Base-by-base conservation (phyloP, 371 early-diverging fungal species). In the Mucor lusitanicus region DNA sequence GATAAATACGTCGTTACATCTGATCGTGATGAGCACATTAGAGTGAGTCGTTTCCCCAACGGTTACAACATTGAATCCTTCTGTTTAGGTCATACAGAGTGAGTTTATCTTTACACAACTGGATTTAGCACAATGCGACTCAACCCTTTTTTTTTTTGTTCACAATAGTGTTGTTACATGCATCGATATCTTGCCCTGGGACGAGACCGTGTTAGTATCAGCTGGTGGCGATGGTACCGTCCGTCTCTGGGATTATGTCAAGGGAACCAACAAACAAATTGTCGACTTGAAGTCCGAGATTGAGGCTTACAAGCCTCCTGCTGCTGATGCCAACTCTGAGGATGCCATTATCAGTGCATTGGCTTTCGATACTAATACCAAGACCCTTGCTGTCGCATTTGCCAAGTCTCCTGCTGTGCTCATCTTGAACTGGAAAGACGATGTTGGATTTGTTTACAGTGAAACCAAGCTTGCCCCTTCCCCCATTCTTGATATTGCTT, bases 21-120 rank as follows among this genome's bases (percentile, higher is more conserved):
- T 64, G 99, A 99, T 78, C 93, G 99, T 44, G 99, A 99, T 80
- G 97, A 98, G 66, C 96, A 99, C 74, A 89, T 99, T 64, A 89
- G 99, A 23, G 88, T 97, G 42, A 93, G 94, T 66, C 83, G 81
- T 46, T 97, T 89, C 75, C 98, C 98, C 15, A 91, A 92, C 63
- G 86, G 92, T 0, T 94, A 93, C 71, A 94, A 91, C 71, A 95
- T 99, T 70, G 88, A 94, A 64, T 74, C 87, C 3, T 97, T 90
- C 77, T 94, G 95, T 58, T 79, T 99, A 25, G 97, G 96, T n/a
- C 98, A 99, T 75, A 91, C 85, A 7, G 89, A 90, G 89, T 97
- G 87, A 71, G 80, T 55, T 11, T 28, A 6, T 55, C 39, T 32
- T n/a, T 15, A 33, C 42, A 39, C 27, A 46, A 21, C 12, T 48